phyloP scores from a whole-genome alignment of 306 rosid genomes.

The Parietaria judaica region DNA sequence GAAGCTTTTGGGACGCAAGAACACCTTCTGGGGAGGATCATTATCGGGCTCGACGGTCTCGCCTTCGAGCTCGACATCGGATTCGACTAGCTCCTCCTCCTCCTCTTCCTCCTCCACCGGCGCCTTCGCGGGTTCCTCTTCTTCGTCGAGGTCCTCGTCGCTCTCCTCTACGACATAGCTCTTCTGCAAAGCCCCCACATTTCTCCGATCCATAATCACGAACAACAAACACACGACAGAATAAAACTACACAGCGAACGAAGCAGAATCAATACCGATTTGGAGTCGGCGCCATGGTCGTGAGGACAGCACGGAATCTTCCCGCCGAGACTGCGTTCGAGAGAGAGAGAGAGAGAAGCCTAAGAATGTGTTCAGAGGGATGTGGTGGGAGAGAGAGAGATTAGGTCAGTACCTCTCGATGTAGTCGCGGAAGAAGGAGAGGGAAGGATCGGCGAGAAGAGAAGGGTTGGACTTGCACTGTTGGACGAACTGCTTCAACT shows the following conservation, averaged over 20 bases:
- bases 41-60: slow-evolving; percentile 68
- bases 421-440: slow-evolving; percentile 86
- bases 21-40: slow-evolving; percentile 81
- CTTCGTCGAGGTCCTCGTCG: slow-evolving; percentile 59
- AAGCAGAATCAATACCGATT: slow-evolving; percentile 41
- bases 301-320: slow-evolving; percentile 43
- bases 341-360: not conserved
- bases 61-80: slow-evolving; percentile 81
- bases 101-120: slow-evolving; percentile 47
- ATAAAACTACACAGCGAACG: not conserved
- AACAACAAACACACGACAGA: not conserved
- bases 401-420: slow-evolving; percentile 47
- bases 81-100: slow-evolving; percentile 75
- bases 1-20: not conserved
- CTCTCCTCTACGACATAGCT: slow-evolving; percentile 45
- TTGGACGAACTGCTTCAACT: slow-evolving; percentile 63
- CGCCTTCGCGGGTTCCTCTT: slow-evolving; percentile 27
- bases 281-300: slow-evolving; percentile 22
- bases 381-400: not conserved
- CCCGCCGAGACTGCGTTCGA: slow-evolving; percentile 52
- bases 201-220: not conserved
- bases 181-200: slow-evolving; percentile 18
- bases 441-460: slow-evolving; percentile 64
- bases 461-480: slow-evolving; percentile 76
- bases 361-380: not conserved